A percentile compares a stretch with the other conserved stretches of the same genome.
Evolutionary conservation across 306 rosid species (phyloP).

Genomic region (Gleditsia sinensis): DNA sequence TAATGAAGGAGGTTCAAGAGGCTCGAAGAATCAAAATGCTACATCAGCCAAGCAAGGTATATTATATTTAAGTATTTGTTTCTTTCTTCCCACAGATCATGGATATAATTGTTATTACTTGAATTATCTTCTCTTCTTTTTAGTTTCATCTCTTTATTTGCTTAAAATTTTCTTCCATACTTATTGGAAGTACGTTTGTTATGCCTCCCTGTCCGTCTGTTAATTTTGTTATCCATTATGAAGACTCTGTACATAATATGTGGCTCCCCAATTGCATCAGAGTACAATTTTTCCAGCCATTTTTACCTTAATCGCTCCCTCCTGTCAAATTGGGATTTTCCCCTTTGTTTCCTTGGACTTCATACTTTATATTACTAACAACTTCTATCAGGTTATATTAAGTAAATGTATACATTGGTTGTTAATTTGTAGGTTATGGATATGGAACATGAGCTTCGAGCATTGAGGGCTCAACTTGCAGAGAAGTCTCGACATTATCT

Average conservation of each 20-base stretch:
- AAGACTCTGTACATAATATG: too few species aligned
- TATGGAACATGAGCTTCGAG: constrained; percentile 93
- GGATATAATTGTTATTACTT: neutral
- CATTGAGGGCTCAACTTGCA: constrained; percentile 79
- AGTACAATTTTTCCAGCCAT: neutral
- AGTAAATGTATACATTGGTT: constrained; percentile 15
- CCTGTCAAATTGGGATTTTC: neutral
- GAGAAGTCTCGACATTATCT: constrained; percentile 81
- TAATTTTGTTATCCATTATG: neutral
- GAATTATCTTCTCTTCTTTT: neutral
- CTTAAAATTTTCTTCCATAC: too few species aligned
- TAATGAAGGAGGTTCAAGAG: constrained; percentile 98
- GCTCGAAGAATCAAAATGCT: constrained; percentile 94
- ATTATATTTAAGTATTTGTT: constrained; percentile 12
- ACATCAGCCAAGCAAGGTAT: constrained; percentile 96
- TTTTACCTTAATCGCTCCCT: neutral
- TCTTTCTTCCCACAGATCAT: neutral
- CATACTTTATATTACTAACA: constrained; percentile 4
- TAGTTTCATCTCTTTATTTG: neutral
- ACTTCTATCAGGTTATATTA: constrained; percentile 2
- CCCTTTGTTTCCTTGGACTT: constrained; percentile 10
- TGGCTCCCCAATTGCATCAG: too few species aligned
- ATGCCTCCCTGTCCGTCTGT: neutral
- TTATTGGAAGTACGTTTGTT: neutral
- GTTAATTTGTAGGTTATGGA: constrained; percentile 77